Percentiles rank a stretch among this genome's conserved stretches.
phyloP scores from a whole-genome alignment of 345 rosid species.

The Barbarea vulgaris region DNA sequence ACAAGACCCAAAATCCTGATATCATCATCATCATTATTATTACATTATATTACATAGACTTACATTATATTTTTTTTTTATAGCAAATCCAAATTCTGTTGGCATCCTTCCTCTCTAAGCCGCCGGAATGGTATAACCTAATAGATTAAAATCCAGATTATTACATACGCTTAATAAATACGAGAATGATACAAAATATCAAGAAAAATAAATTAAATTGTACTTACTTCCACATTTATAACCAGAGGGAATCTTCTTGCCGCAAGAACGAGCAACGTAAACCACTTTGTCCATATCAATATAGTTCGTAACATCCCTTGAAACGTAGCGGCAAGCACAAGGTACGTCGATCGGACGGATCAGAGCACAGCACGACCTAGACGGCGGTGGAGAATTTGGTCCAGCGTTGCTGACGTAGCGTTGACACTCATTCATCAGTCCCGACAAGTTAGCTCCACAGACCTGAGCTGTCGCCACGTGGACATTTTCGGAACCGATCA shows the following conservation, averaged over 20 bases:
- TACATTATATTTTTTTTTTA: constrained; percentile 8
- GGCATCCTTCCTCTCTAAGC: constrained; percentile 3
- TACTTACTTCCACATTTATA: constrained; percentile 54
- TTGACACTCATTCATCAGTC: constrained; percentile 38
- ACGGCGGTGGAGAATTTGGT: constrained; percentile 40
- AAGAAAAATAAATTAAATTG: no score
- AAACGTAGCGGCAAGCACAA: constrained; percentile 42
- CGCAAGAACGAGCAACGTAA: constrained; percentile 48
- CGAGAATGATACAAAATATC: background rate
- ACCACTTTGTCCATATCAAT: constrained; percentile 52
- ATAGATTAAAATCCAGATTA: background rate
- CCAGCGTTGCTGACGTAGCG: constrained; percentile 32
- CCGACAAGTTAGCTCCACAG: constrained; percentile 39
- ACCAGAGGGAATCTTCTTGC: constrained; percentile 43
- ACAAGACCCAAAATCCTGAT: constrained; percentile 6
- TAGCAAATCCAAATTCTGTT: constrained; percentile 1
- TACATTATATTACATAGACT: background rate
- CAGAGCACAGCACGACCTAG: constrained; percentile 30
- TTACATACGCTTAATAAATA: background rate
- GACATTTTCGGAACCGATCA: constrained; percentile 19
- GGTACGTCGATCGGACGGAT: constrained; percentile 35
- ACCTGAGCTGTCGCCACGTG: constrained; percentile 24
- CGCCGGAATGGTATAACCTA: constrained; percentile 36
- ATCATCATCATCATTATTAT: constrained; percentile 13
- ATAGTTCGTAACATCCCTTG: constrained; percentile 29